Conservation (phyloP, 441 rosid genomes). For the Pelargonium fulgidum region DNA sequence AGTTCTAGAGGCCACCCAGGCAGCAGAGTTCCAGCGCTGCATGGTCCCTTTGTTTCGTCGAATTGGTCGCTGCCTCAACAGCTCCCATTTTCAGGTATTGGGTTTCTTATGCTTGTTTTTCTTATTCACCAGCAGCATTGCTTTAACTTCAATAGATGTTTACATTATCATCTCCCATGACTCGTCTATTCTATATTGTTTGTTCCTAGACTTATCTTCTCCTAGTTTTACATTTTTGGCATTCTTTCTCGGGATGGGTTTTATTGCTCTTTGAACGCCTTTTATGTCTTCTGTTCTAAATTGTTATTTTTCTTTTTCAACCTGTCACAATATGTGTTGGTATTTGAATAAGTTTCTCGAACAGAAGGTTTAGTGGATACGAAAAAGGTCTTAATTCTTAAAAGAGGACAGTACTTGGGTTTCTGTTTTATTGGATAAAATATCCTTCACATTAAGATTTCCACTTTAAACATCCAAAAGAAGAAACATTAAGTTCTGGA, state of each 20-base stretch:
- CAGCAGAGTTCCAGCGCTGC: conserved; percentile 76
- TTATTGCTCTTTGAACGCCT: too few species aligned
- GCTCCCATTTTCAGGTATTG: conserved; percentile 77
- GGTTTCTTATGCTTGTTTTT: background rate
- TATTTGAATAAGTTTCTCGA: background rate
- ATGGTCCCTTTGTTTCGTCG: conserved; percentile 71
- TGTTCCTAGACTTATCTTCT: background rate
- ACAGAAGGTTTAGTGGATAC: background rate
- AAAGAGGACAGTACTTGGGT: too few species aligned
- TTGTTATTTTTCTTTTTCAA: background rate
- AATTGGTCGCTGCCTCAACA: conserved; percentile 64
- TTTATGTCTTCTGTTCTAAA: background rate
- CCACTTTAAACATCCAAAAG: too few species aligned
- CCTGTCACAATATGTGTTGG: background rate
- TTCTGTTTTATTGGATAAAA: too few species aligned
- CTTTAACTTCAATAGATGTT: background rate
- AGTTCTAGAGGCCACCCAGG: conserved; percentile 76
- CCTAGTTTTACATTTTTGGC: background rate
- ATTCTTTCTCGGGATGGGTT: background rate
- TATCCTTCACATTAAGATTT: too few species aligned
- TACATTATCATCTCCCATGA: background rate
- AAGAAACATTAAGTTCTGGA: too few species aligned
- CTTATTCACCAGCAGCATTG: background rate
- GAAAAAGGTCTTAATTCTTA: background rate
- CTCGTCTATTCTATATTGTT: background rate